Evolutionary conservation across 2,329 filamentous ascomycete species (phyloP).

Genomic region (Acephala macrosclerotiorum): DNA sequence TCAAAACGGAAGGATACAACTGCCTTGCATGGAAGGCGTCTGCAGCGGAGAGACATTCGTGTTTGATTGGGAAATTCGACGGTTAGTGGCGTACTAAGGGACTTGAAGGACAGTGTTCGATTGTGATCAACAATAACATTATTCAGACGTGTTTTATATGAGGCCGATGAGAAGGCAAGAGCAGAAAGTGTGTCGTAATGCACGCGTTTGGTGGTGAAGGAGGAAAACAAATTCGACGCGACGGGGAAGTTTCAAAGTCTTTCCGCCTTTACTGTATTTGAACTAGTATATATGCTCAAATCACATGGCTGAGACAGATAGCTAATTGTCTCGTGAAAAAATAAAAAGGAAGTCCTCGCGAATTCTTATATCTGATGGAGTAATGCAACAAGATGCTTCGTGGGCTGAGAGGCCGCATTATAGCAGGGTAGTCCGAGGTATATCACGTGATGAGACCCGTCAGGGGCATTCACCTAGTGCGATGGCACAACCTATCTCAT

Average conservation of each 20-base stretch:
- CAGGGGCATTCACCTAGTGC: too few species aligned
- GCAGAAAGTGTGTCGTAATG: neutral
- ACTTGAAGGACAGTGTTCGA: too few species aligned
- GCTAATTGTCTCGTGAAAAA: neutral
- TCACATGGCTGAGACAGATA: conserved; percentile 1
- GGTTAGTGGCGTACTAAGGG: neutral
- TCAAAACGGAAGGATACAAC: neutral
- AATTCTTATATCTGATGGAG: too few species aligned
- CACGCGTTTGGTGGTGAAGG: neutral
- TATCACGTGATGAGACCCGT: too few species aligned
- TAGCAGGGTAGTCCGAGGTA: too few species aligned
- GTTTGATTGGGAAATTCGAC: conserved; percentile 7
- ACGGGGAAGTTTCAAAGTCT: neutral
- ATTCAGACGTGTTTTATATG: too few species aligned
- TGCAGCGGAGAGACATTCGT: conserved; percentile 1
- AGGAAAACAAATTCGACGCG: neutral
- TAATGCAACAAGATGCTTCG: too few species aligned
- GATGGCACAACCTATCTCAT: too few species aligned
- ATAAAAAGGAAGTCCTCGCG: too few species aligned
- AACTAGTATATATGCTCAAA: neutral
- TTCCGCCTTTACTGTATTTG: neutral
- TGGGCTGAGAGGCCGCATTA: too few species aligned
- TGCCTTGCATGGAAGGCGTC: conserved; percentile 6
- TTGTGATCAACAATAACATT: too few species aligned
- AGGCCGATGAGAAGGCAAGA: neutral